Conservation (phyloP, 139 green algal species). For the Chlorella sp. region DNA sequence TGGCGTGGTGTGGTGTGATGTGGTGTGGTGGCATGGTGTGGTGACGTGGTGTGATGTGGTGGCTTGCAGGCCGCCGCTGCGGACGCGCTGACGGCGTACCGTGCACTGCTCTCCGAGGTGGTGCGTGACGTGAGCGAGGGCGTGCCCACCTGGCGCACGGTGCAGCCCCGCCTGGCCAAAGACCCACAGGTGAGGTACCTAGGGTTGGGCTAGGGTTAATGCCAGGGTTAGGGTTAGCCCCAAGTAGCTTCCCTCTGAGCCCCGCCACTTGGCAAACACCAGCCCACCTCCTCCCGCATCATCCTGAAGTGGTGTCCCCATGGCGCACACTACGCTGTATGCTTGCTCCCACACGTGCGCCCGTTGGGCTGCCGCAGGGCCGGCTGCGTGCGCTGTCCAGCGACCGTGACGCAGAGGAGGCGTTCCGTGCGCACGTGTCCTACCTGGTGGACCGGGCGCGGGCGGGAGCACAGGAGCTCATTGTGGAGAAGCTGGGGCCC, state of each 20-base stretch:
- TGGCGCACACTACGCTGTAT: too few relatives aligned
- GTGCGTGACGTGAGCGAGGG: constrained; percentile 14
- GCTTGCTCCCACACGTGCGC: too few relatives aligned
- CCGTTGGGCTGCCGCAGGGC: too few relatives aligned
- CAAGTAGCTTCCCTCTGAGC: too few relatives aligned
- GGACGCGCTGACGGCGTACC: constrained; percentile 16
- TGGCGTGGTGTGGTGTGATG: too few relatives aligned
- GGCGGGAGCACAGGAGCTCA: constrained; percentile 6
- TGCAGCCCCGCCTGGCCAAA: not conserved
- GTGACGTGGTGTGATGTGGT: too few relatives aligned
- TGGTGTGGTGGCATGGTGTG: too few relatives aligned
- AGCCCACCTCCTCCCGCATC: too few relatives aligned
- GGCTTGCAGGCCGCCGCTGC: constrained; percentile 19
- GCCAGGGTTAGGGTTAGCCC: too few relatives aligned
- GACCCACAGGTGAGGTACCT: constrained; percentile 1
- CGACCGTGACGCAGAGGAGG: constrained; percentile 21
- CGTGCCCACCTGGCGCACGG: not conserved
- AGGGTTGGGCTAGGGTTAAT: not conserved
- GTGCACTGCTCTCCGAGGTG: constrained; percentile 21
- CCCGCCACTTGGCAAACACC: too few relatives aligned
- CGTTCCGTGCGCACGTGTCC: constrained; percentile 4
- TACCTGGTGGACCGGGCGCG: constrained; percentile 8
- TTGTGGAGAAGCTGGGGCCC: constrained; percentile 14
- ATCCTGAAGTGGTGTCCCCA: too few relatives aligned
- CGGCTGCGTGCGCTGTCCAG: constrained; percentile 5